Evolutionary conservation across 2,329 filamentous ascomycete species (phyloP).

Genomic region (Trichoderma oligosporum): DNA sequence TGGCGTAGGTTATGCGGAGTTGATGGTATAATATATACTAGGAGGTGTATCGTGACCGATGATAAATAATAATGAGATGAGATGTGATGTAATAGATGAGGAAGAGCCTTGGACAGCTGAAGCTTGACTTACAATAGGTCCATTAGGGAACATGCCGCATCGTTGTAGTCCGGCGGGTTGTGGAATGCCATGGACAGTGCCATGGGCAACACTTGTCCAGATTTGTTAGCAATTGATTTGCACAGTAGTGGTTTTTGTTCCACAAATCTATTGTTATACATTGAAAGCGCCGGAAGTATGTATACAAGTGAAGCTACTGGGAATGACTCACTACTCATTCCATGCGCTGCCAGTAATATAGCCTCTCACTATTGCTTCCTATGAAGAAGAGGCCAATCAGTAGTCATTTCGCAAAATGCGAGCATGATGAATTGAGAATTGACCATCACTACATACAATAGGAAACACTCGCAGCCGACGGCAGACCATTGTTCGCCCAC

Average conservation of each 20-base stretch:
- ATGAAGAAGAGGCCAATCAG: neutral
- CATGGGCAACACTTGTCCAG: slow-evolving; percentile 40
- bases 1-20: neutral
- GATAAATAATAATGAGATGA: too few relatives aligned
- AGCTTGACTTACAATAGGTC: slow-evolving; percentile 38
- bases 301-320: neutral
- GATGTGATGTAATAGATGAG: too few relatives aligned
- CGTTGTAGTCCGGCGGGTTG: slow-evolving; percentile 66
- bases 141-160: slow-evolving; percentile 66
- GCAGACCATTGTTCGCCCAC: slow-evolving; percentile 65
- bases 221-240: slow-evolving; percentile 38
- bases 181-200: slow-evolving; percentile 72
- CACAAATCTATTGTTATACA: too few relatives aligned
- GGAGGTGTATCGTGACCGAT: too few relatives aligned
- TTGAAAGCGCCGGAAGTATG: too few relatives aligned
- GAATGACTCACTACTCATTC: slow-evolving; percentile 50
- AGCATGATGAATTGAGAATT: neutral
- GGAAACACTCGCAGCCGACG: slow-evolving; percentile 24
- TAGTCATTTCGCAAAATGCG: neutral
- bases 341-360: slow-evolving; percentile 86
- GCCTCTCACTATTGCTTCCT: slow-evolving; percentile 55
- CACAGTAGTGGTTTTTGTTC: too few relatives aligned
- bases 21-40: neutral
- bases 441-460: slow-evolving; percentile 35
- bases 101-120: neutral